Percentiles rank a stretch among this genome's conserved stretches.
Conservation (phyloP, 2,329 filamentous ascomycete genomes). For the Cladosporium sp. region DNA sequence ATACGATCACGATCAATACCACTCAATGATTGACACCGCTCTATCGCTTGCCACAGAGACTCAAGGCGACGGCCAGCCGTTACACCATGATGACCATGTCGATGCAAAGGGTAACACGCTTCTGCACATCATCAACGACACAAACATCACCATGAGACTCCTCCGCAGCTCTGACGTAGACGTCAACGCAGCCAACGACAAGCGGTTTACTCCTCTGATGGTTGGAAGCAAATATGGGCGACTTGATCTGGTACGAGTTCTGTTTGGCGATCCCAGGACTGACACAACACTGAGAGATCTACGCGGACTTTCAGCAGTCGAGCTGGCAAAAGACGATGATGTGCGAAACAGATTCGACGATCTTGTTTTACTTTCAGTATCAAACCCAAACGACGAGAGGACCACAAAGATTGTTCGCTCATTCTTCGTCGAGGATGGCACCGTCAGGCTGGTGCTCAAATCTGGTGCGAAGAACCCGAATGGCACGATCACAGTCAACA, state of each 20-base stretch:
- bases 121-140: constrained; percentile 91
- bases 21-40: constrained; percentile 81
- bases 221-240: constrained; percentile 97
- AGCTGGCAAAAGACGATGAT: constrained; percentile 96
- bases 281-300: constrained; percentile 82
- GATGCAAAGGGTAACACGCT: constrained; percentile 92
- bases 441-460: constrained; percentile 88
- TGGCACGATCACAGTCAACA: constrained; percentile 89
- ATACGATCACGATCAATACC: constrained; percentile 89
- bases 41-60: constrained; percentile 71
- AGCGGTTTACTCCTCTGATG: constrained; percentile 93
- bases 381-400: constrained; percentile 71
- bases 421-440: constrained; percentile 96
- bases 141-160: constrained; percentile 72
- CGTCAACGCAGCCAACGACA: constrained; percentile 93
- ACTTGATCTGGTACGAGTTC: constrained; percentile 84
- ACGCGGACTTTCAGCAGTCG: constrained; percentile 87
- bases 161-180: constrained; percentile 88
- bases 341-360: constrained; percentile 96
- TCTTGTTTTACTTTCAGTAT: constrained; percentile 77
- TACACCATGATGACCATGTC: constrained; percentile 90
- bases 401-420: constrained; percentile 92
- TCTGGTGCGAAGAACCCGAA: constrained; percentile 83
- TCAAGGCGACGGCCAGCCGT: constrained; percentile 75
- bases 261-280: constrained; percentile 86